phyloP scores from a whole-genome alignment of 1,284 basidiomycete genomes.

The Irpex sp. region DNA sequence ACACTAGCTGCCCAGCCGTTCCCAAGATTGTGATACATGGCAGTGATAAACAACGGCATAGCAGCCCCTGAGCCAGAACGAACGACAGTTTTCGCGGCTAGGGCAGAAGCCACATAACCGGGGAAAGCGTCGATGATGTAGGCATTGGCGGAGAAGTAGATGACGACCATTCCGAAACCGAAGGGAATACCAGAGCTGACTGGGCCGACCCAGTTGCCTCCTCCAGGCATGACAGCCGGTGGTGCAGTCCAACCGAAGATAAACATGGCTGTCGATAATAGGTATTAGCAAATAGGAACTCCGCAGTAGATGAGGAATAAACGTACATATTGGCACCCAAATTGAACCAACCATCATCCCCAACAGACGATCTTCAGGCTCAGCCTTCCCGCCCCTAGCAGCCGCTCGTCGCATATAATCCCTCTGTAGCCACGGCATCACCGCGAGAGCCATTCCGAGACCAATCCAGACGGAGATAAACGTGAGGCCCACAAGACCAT shows the following conservation, averaged over 20 bases:
- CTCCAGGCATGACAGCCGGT: slow-evolving; percentile 24
- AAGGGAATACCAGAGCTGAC: slow-evolving; percentile 43
- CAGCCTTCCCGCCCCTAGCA: slow-evolving; percentile 38
- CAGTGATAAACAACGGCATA: slow-evolving; percentile 61
- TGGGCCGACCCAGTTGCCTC: slow-evolving; percentile 38
- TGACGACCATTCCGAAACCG: slow-evolving; percentile 36
- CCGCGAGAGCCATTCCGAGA: slow-evolving; percentile 44
- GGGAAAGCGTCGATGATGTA: slow-evolving; percentile 61
- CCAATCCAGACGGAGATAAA: slow-evolving; percentile 71
- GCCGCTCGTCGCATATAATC: slow-evolving; percentile 32
- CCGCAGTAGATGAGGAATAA: neutral
- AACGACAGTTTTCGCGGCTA: slow-evolving; percentile 67
- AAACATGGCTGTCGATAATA: slow-evolving; percentile 35
- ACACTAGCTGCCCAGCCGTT: slow-evolving; percentile 44
- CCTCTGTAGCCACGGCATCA: slow-evolving; percentile 35
- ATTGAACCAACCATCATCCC: slow-evolving; percentile 46
- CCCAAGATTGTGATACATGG: slow-evolving; percentile 43
- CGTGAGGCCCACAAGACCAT: slow-evolving; percentile 52
- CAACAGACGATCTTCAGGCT: slow-evolving; percentile 45
- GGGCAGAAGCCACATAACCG: slow-evolving; percentile 62
- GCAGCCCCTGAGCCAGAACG: slow-evolving; percentile 61
- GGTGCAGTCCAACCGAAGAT: slow-evolving; percentile 36
- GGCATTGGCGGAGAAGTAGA: slow-evolving; percentile 31
- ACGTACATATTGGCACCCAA: slow-evolving; percentile 31
- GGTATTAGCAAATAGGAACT: neutral